These are phyloP conservation scores for Alternaria conjuncta DNA, from an alignment of 2,329 filamentous ascomycete genomes.

Conservation along the genomic window DNA sequence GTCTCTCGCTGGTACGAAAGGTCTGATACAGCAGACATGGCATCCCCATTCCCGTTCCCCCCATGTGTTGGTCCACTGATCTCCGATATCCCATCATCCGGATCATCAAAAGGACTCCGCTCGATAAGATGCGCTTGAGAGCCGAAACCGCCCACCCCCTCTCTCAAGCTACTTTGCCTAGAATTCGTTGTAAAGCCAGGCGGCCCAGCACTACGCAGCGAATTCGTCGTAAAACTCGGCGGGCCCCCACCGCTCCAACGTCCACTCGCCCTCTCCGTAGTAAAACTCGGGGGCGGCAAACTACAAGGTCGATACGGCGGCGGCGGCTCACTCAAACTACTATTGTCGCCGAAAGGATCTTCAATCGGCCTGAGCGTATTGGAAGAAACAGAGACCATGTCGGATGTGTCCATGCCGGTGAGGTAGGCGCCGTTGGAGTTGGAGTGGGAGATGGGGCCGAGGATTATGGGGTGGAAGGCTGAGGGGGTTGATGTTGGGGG, in stretches of 20 bases:
- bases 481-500: constrained; percentile 20
- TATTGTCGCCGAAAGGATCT: constrained; percentile 40
- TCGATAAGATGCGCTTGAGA: constrained; percentile 34
- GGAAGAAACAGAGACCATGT: constrained; percentile 40
- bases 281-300: constrained; percentile 34
- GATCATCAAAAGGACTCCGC: constrained; percentile 46
- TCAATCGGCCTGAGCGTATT: constrained; percentile 27
- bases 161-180: constrained; percentile 42
- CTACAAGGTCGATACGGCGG: constrained; percentile 48
- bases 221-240: constrained; percentile 26
- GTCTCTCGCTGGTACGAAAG: constrained; percentile 37
- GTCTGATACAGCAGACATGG: constrained; percentile 3
- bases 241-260: constrained; percentile 2
- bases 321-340: constrained; percentile 40
- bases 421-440: constrained; percentile 43
- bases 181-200: constrained; percentile 36
- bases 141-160: constrained; percentile 13
- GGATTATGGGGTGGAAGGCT: constrained; percentile 38
- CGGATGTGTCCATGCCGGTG: constrained; percentile 49
- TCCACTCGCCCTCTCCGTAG: not conserved
- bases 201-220: not conserved
- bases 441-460: constrained; percentile 39
- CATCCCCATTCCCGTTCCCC: constrained; percentile 2
- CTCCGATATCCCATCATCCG: constrained; percentile 40
- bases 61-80: constrained; percentile 16